Percentiles rank a stretch among this genome's conserved stretches.
phyloP scores from a whole-genome alignment of 495 filamentous ascomycete genomes.

The Hyaloscypha bicolor region DNA sequence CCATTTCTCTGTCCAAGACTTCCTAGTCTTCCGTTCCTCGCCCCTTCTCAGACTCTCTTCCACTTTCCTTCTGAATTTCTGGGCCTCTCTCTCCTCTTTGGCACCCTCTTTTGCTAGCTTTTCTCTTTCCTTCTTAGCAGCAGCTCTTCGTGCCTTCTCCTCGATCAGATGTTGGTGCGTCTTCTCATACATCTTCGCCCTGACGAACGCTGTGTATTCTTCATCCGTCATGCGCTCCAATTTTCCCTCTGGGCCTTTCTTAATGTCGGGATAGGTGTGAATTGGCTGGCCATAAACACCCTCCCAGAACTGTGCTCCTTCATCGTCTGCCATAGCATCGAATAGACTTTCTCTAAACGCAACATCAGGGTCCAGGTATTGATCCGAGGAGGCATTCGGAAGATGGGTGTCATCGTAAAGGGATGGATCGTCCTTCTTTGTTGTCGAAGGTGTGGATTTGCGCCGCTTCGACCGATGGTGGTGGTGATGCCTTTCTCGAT shows the following conservation, averaged over 20 bases:
- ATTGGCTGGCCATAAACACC: slow-evolving; percentile 93
- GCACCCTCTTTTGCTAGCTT: slow-evolving; percentile 43
- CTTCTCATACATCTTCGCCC: slow-evolving; percentile 90
- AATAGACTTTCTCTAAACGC: slow-evolving; percentile 97
- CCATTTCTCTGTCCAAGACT: slow-evolving; percentile 52
- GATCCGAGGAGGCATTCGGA: slow-evolving; percentile 41
- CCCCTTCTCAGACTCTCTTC: slow-evolving; percentile 39
- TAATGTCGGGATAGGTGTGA: slow-evolving; percentile 57
- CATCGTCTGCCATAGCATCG: slow-evolving; percentile 98
- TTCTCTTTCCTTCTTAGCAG: slow-evolving; percentile 42
- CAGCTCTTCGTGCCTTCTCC: slow-evolving; percentile 48
- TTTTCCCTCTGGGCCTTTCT: slow-evolving; percentile 50
- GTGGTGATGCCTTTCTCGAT: slow-evolving; percentile 37
- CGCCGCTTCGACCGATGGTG: slow-evolving; percentile 39
- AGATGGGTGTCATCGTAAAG: slow-evolving; percentile 56
- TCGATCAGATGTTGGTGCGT: slow-evolving; percentile 68
- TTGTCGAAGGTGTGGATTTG: slow-evolving; percentile 29
- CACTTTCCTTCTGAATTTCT: slow-evolving; percentile 40
- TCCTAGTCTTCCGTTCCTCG: slow-evolving; percentile 29
- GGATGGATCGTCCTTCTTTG: slow-evolving; percentile 37
- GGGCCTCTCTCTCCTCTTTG: slow-evolving; percentile 51
- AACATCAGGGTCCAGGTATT: slow-evolving; percentile 55
- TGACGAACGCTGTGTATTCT: slow-evolving; percentile 83
- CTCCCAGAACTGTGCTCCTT: slow-evolving; percentile 94
- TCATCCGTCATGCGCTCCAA: slow-evolving; percentile 90